Percentiles rank a stretch among this genome's conserved stretches.
Evolutionary conservation across 139 green algal species (phyloP).

Genomic region (Medakamo hakoo): DNA sequence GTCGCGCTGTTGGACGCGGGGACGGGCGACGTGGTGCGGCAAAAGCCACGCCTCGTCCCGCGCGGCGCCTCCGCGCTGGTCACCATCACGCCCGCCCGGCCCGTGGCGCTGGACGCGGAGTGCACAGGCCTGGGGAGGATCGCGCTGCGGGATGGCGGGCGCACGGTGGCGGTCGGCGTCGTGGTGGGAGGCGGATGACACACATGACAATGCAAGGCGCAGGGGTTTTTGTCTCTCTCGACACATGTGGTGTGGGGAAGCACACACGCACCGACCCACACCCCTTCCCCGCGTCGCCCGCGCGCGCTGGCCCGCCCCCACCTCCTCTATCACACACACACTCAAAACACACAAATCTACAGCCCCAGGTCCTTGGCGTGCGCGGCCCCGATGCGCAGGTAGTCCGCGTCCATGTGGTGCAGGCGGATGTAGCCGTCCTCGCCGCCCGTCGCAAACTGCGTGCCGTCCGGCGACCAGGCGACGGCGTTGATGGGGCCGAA

Average conservation of each 20-base stretch:
- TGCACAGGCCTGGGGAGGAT: constrained; percentile 63
- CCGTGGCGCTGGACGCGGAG: constrained; percentile 54
- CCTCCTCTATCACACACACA: too few species aligned
- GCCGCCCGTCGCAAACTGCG: constrained; percentile 43
- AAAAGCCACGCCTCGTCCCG: constrained; percentile 20
- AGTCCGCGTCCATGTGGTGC: constrained; percentile 94
- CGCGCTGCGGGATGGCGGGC: constrained; percentile 58
- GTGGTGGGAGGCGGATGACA: neutral
- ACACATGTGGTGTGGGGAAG: too few species aligned
- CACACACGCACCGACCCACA: too few species aligned
- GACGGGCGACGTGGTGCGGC: constrained; percentile 42
- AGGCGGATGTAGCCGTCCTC: constrained; percentile 97
- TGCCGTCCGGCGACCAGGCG: constrained; percentile 77
- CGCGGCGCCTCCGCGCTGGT: constrained; percentile 45
- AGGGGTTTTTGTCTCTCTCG: too few species aligned
- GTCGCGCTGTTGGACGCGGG: constrained; percentile 52
- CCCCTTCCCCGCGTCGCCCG: too few species aligned
- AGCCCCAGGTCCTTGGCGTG: too few species aligned
- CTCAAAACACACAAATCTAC: too few species aligned
- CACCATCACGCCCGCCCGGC: constrained; percentile 43
- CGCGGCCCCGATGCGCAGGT: too few species aligned
- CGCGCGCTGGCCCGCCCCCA: too few species aligned
- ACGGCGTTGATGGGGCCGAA: constrained; percentile 86
- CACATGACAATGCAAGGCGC: neutral
- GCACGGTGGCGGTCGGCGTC: constrained; percentile 78